Evolutionary conservation across 345 rosid species (phyloP).

Genomic region (Hibiscus mutabilis): DNA sequence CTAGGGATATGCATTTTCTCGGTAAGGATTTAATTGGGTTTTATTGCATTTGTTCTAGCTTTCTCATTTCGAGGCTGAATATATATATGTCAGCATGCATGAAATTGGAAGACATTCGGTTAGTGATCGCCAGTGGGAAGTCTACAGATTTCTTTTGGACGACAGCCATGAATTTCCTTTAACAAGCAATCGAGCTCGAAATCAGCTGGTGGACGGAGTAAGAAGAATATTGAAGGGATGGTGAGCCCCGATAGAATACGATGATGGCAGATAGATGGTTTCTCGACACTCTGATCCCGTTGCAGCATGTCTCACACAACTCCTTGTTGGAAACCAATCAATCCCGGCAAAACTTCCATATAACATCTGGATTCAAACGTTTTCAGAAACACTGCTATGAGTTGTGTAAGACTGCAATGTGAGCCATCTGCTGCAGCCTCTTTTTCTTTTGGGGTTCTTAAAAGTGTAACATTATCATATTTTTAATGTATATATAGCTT

Average conservation of each 20-base stretch:
- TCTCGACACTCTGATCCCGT: background rate
- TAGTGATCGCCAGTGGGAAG: slow-evolving; percentile 62
- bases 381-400: background rate
- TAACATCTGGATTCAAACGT: background rate
- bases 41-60: background rate
- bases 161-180: slow-evolving; percentile 49
- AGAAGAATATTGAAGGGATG: slow-evolving; percentile 61
- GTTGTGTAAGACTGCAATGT: slow-evolving; percentile 1
- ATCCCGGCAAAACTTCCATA: background rate
- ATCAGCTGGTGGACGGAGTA: slow-evolving; percentile 52
- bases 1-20: slow-evolving; percentile 66
- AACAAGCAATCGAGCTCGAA: slow-evolving; percentile 38
- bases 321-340: background rate
- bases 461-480: background rate
- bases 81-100: background rate
- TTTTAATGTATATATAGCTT: background rate
- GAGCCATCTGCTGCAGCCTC: background rate
- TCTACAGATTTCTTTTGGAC: slow-evolving; percentile 64
- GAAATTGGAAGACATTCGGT: slow-evolving; percentile 57
- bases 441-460: background rate
- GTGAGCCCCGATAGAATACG: slow-evolving; percentile 24
- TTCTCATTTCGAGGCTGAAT: background rate
- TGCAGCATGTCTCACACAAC: background rate
- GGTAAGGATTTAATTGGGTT: slow-evolving; percentile 26
- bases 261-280: background rate